phyloP scores from a whole-genome alignment of 768 basidiomycete species.

The Boletus huronensis region DNA sequence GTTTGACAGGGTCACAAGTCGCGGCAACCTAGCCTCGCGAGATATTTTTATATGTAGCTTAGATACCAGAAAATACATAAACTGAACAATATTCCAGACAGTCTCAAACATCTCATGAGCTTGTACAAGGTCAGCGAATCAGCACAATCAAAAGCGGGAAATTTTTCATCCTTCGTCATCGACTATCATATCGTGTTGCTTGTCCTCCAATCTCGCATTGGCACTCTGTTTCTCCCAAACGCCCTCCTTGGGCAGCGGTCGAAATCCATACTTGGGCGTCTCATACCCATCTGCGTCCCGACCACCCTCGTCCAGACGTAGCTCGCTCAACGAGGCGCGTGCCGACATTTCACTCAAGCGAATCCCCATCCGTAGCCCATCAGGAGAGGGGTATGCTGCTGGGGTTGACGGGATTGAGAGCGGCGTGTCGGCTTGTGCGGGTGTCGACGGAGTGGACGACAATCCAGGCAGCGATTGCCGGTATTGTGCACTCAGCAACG shows the following conservation, averaged over 20 bases:
- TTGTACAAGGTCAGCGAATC: background rate
- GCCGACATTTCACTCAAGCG: constrained; percentile 27
- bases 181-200: constrained; percentile 16
- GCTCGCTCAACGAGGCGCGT: constrained; percentile 30
- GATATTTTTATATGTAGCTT: background rate
- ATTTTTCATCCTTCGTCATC: constrained; percentile 14
- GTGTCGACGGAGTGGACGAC: constrained; percentile 31
- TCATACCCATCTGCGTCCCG: constrained; percentile 12
- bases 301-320: constrained; percentile 25
- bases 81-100: background rate
- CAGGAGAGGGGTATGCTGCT: constrained; percentile 23
- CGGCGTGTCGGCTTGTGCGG: constrained; percentile 25
- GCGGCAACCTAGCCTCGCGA: no score
- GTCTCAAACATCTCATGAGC: background rate
- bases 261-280: constrained; percentile 20
- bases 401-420: constrained; percentile 31
- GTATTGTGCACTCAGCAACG: constrained; percentile 6
- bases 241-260: constrained; percentile 3
- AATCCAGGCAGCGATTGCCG: constrained; percentile 27
- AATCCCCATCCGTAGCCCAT: constrained; percentile 25
- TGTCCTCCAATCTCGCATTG: background rate
- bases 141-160: background rate
- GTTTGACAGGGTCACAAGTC: no score
- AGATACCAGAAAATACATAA: constrained; percentile 1
- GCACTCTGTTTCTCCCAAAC: constrained; percentile 6